Evolutionary conservation across 768 basidiomycete species (phyloP).

Genomic region (Russula lepida): DNA sequence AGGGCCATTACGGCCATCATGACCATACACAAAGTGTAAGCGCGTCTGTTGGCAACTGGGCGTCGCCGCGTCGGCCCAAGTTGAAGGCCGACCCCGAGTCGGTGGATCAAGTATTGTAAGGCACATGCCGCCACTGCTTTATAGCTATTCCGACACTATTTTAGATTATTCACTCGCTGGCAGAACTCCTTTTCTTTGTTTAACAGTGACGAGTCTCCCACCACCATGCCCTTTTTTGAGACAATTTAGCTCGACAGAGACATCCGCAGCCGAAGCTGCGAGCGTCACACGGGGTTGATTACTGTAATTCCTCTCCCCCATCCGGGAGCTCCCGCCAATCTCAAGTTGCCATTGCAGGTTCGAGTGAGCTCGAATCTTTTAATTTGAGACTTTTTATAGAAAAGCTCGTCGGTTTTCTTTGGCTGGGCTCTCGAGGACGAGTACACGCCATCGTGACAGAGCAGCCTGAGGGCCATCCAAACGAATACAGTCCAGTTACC

Average conservation of each 20-base stretch:
- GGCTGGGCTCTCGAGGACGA: neutral
- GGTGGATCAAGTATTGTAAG: neutral
- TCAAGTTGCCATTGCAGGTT: neutral
- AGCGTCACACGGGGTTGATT: neutral
- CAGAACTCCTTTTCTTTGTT: too few relatives aligned
- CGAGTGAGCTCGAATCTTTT: neutral
- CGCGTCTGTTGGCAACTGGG: neutral
- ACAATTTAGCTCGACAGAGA: neutral
- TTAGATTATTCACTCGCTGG: neutral
- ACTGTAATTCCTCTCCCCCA: neutral
- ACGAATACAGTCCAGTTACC: neutral
- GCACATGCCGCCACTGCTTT: neutral
- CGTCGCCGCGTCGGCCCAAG: neutral
- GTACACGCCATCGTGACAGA: neutral
- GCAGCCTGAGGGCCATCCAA: neutral
- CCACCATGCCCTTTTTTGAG: too few relatives aligned
- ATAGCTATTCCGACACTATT: neutral
- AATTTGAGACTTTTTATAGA: neutral
- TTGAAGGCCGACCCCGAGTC: neutral
- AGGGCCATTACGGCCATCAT: neutral
- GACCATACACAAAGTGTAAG: neutral
- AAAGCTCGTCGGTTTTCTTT: neutral
- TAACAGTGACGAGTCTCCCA: too few relatives aligned
- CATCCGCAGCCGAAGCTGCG: neutral
- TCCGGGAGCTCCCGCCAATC: neutral